Percentiles rank a stretch among this genome's conserved stretches.
phyloP scores from a whole-genome alignment of 805 yeast genomes.

The Suhomyces xylopsoci region DNA sequence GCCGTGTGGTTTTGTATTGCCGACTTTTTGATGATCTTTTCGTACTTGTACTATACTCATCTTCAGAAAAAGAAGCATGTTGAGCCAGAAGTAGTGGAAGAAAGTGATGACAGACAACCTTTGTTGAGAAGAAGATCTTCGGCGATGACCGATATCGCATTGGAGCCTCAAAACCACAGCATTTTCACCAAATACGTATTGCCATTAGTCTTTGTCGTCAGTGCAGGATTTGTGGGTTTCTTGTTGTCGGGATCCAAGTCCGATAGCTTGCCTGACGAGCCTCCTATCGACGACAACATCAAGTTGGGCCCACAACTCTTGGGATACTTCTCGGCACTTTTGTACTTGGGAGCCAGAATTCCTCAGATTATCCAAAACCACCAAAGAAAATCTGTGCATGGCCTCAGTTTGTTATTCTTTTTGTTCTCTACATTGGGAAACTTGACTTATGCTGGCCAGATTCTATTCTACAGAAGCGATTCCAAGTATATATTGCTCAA shows the following conservation, averaged over 20 bases:
- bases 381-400: slow-evolving; percentile 73
- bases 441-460: slow-evolving; percentile 71
- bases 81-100: slow-evolving; percentile 6
- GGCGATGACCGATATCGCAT: slow-evolving; percentile 47
- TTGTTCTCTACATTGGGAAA: slow-evolving; percentile 73
- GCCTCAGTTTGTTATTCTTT: slow-evolving; percentile 80
- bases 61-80: slow-evolving; percentile 40
- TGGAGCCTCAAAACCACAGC: slow-evolving; percentile 47
- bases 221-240: slow-evolving; percentile 62
- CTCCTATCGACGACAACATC: slow-evolving; percentile 21
- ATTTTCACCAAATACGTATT: slow-evolving; percentile 49
- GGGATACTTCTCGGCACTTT: slow-evolving; percentile 66
- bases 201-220: slow-evolving; percentile 60
- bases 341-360: slow-evolving; percentile 63
- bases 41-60: slow-evolving; percentile 55
- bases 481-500: slow-evolving; percentile 56
- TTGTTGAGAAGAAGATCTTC: slow-evolving; percentile 50
- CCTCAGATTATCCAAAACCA: slow-evolving; percentile 88
- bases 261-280: slow-evolving; percentile 17
- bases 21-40: slow-evolving; percentile 55
- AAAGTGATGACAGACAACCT: slow-evolving; percentile 18
- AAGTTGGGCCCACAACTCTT: slow-evolving; percentile 58
- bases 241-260: slow-evolving; percentile 42
- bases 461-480: slow-evolving; percentile 63
- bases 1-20: slow-evolving; percentile 79